Conservation (phyloP, 495 filamentous ascomycete genomes). For the Jackrogersella multiformis region DNA sequence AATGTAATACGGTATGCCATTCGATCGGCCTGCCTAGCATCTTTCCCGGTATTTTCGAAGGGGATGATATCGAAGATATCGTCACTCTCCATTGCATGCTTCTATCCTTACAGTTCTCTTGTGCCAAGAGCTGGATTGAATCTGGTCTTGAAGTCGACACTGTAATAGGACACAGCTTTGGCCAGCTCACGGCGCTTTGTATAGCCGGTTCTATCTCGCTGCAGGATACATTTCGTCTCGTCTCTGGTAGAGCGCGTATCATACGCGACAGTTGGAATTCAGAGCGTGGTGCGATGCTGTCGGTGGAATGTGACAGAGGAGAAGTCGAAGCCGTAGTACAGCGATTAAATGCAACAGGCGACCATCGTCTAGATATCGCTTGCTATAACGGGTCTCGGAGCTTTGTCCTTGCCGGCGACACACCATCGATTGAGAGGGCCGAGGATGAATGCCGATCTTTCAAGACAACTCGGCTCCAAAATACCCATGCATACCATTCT, state of each 20-base stretch:
- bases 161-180: constrained; percentile 64
- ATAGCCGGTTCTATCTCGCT: constrained; percentile 37
- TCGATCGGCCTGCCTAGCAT: constrained; percentile 32
- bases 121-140: constrained; percentile 61
- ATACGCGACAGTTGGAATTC: constrained; percentile 41
- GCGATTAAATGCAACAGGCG: background rate
- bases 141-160: constrained; percentile 51
- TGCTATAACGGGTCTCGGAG: constrained; percentile 3
- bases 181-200: constrained; percentile 58
- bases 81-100: constrained; percentile 56
- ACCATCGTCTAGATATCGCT: constrained; percentile 1
- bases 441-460: background rate
- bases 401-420: constrained; percentile 6
- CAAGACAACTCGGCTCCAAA: constrained; percentile 4
- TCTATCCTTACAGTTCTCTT: constrained; percentile 61
- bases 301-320: background rate
- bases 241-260: constrained; percentile 55
- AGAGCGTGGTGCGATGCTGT: background rate
- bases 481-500: constrained; percentile 7
- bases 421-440: background rate
- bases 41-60: constrained; percentile 60
- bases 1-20: constrained; percentile 1
- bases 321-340: background rate
- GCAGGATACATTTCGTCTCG: constrained; percentile 52
- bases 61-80: constrained; percentile 46